These are phyloP conservation scores for Rhizopus delemar DNA, from an alignment of 371 early-diverging fungal genomes.

Conservation along the genomic window DNA sequence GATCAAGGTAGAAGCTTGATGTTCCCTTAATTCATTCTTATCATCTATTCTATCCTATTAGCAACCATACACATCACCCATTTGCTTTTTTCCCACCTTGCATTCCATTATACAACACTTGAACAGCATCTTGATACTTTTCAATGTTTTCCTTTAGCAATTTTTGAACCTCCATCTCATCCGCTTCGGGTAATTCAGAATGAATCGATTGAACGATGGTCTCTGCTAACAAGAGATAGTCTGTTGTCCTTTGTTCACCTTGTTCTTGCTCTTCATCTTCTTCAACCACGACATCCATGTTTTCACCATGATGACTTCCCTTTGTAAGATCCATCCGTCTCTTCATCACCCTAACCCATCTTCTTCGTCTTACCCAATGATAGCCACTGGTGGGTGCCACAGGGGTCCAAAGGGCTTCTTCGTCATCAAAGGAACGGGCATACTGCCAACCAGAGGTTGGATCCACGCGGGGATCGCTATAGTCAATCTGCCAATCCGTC, in stretches of 20 bases:
- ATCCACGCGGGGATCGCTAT: constrained; percentile 63
- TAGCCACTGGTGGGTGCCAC: constrained; percentile 55
- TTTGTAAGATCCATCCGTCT: constrained; percentile 57
- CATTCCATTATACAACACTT: neutral
- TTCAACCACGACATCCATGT: constrained; percentile 10
- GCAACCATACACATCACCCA: neutral
- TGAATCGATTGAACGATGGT: constrained; percentile 23
- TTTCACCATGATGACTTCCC: constrained; percentile 24
- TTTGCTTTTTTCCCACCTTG: neutral
- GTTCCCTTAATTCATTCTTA: constrained; percentile 22
- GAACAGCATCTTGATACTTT: constrained; percentile 31
- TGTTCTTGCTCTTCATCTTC: constrained; percentile 16
- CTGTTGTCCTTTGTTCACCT: constrained; percentile 3
- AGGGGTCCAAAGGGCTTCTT: constrained; percentile 57
- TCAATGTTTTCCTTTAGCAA: constrained; percentile 2
- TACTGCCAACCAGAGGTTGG: constrained; percentile 74
- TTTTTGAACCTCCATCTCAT: constrained; percentile 5
- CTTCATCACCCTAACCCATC: constrained; percentile 82
- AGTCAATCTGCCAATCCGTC: constrained; percentile 80
- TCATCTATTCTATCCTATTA: constrained; percentile 11
- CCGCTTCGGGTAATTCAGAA: constrained; percentile 6
- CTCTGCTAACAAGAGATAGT: constrained; percentile 21
- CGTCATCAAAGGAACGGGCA: constrained; percentile 56
- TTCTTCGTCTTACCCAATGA: constrained; percentile 71
- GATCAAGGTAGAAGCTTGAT: constrained; percentile 21